Evolutionary conservation across 352 stramenopile species (phyloP).

Genomic region (Phytophthora tentaculata): DNA sequence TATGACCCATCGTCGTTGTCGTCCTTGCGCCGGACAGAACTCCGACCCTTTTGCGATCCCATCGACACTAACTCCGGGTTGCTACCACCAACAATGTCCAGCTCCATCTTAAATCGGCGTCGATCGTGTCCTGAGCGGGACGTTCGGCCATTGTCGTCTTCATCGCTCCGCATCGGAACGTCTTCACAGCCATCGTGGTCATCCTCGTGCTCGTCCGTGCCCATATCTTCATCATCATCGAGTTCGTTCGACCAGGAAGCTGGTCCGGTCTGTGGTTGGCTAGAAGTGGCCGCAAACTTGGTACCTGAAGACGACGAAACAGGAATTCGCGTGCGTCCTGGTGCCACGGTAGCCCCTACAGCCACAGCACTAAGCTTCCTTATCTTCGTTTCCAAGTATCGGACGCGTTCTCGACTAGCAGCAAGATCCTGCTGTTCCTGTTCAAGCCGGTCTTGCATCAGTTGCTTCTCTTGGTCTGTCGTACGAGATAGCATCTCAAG

Average conservation of each 20-base stretch:
- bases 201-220: slow-evolving; percentile 43
- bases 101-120: slow-evolving; percentile 64
- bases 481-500: slow-evolving; percentile 52
- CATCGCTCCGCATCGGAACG: slow-evolving; percentile 58
- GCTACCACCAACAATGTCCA: slow-evolving; percentile 48
- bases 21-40: slow-evolving; percentile 41
- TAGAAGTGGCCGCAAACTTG: slow-evolving; percentile 23
- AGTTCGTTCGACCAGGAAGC: slow-evolving; percentile 80
- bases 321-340: slow-evolving; percentile 22
- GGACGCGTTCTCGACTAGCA: slow-evolving; percentile 64
- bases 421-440: slow-evolving; percentile 59
- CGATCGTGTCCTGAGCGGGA: slow-evolving; percentile 36
- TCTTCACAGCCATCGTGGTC: slow-evolving; percentile 53
- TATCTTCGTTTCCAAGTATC: slow-evolving; percentile 70
- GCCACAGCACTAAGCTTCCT: slow-evolving; percentile 40
- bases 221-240: slow-evolving; percentile 73
- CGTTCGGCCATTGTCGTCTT: slow-evolving; percentile 39
- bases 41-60: slow-evolving; percentile 45
- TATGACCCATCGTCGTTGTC: slow-evolving; percentile 45
- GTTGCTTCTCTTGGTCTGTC: slow-evolving; percentile 57
- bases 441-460: slow-evolving; percentile 50
- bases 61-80: slow-evolving; percentile 48
- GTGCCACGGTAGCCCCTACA: slow-evolving; percentile 26
- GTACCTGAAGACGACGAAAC: slow-evolving; percentile 20
- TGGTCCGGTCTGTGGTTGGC: slow-evolving; percentile 34